Base-by-base conservation (phyloP, 306 rosid genomes). In the Parietaria judaica region DNA sequence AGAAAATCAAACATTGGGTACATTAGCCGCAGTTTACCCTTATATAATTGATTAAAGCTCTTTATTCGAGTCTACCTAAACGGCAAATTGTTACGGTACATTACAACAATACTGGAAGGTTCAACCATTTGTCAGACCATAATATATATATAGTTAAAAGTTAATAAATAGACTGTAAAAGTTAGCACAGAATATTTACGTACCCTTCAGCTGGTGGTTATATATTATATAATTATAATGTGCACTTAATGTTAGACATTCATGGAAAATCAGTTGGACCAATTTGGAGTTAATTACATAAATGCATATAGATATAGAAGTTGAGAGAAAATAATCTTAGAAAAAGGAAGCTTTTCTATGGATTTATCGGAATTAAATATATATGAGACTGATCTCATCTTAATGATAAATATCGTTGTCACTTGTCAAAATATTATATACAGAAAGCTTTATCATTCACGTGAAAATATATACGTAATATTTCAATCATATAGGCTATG, bases 31-130 rank as follows among this genome's bases (percentile, higher is more conserved):
- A n/a, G n/a, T n/a, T n/a, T n/a, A n/a, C n/a, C n/a, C n/a, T n/a
- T n/a, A n/a, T n/a, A 23, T 23, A 23, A 23, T 23, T 23, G 31
- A 23, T 23, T 23, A 23, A 23, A 23, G 31, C 31, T 57, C 34
- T 6, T 36, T 13, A 57, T 36, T 36, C 44, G 23, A 57, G 38
- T 37, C 46, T 14, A 57, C 48, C 35, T n/a, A 38, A 57, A 36
- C 46, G 36, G 46, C 14, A 57, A 57, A 57, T n/a, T 57, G 46
- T 38, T 14, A 14, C 39, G 34, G 61, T 23, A 57, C 61, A 38
- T n/a, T 37, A 57, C 48, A 14, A 34, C 15, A 34, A 35, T 55
- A 11, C 44, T 35, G 60, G 10, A 57, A 37, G 14, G 11, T 57
- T 11, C 41, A 3, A 39, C 45, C 23, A 38, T 57, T 57, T 14